Evolutionary conservation across 129 eudicot genomes (phyloP), one percentile per base, ranked within the genome.

Genomic region (Scalesia atractyloides): DNA sequence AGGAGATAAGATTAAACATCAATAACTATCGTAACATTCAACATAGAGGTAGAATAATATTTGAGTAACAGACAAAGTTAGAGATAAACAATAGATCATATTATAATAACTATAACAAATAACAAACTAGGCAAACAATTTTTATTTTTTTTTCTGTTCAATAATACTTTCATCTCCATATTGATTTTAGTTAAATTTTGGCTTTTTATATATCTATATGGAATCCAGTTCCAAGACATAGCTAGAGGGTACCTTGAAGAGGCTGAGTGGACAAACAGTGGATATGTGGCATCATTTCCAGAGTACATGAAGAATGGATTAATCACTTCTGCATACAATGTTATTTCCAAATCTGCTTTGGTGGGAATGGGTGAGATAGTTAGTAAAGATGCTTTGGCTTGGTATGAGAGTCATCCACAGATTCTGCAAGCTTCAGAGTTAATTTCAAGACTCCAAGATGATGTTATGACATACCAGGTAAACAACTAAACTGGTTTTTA

Each of bases 211-310:
- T 36, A 30, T 76, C 10, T 4, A 26, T 1, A 30, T 39, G n/a
- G 14, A 36, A 34, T 49, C n/a, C 20, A 81, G 85, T 52, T 76
- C 44, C 70, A 81, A 71, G 82, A 59, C 19, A 47, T 70, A 16
- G 64, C 69, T 19, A 64, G 66, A 54, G 85, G 66, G 22, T 81
- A 81, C 70, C 70, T 61, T 65, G 63, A 41, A 19, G 82, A 81
- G 67, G 85, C 85, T 15, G 75, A 71, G 49, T 76, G 85, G 85
- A 34, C 73, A 47, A 61, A 71, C 72, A 68, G 59, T 15, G 76
- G 76, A 22, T 47, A 76, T 47, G 64, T 64, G 15, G 74, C 82
- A 30, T 52, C 78, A 19, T 76, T 69, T 47, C 66, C 74, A 3
- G 75, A 81, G 26, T 76, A 81, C 34, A 52, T 81, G 79, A 62